These are phyloP conservation scores for Spathaspora passalidarum DNA, from an alignment of 805 yeast species.

Conservation along the genomic window DNA sequence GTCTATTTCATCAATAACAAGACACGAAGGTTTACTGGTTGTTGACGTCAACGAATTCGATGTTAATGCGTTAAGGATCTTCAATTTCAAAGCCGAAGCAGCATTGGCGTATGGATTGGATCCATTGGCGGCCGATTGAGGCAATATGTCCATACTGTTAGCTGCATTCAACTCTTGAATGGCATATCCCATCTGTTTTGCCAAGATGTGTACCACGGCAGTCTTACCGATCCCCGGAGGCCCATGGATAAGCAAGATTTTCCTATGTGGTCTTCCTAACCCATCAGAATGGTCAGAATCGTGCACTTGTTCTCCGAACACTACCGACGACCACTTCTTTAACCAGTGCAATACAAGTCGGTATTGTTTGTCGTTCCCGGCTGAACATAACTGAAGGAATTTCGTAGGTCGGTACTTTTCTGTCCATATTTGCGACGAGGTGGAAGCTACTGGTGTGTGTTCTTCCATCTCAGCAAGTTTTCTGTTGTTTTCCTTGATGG, in stretches of 20 bases:
- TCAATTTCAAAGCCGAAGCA: conserved; percentile 30
- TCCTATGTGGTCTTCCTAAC: conserved; percentile 42
- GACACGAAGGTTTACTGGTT: conserved; percentile 67
- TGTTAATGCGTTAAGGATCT: conserved; percentile 55
- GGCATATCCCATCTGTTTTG: conserved; percentile 76
- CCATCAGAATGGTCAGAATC: conserved; percentile 17
- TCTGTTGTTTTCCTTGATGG: conserved; percentile 14
- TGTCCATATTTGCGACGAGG: conserved; percentile 25
- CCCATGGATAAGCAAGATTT: conserved; percentile 76
- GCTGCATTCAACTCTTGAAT: conserved; percentile 82
- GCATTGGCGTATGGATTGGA: conserved; percentile 15
- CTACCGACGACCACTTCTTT: conserved; percentile 33
- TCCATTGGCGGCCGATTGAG: conserved; percentile 43
- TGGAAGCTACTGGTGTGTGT: neutral
- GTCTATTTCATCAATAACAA: conserved; percentile 88
- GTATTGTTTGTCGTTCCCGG: conserved; percentile 43
- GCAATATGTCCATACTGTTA: conserved; percentile 36
- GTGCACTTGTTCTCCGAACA: conserved; percentile 22
- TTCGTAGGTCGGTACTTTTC: conserved; percentile 38
- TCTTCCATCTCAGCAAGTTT: conserved; percentile 5
- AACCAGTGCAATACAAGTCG: conserved; percentile 39
- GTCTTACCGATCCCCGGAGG: conserved; percentile 96
- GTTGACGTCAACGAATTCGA: conserved; percentile 56
- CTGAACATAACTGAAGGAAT: conserved; percentile 38
- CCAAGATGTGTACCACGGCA: conserved; percentile 79